Conservation (phyloP, 805 yeast genomes). For the Saturnispora serradocipensis region DNA sequence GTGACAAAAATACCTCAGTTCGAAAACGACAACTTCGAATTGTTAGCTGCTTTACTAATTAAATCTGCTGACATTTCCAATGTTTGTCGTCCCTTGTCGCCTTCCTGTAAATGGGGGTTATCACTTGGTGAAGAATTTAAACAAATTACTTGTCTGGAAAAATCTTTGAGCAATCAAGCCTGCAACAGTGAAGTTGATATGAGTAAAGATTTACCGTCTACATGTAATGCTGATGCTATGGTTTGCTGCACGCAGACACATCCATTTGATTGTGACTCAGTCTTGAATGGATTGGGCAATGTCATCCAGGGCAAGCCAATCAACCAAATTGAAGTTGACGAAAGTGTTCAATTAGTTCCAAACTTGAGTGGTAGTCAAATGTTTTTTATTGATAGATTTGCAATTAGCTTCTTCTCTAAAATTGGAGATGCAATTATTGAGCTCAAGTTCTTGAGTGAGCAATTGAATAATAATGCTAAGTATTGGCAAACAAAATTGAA, state of each 20-base stretch:
- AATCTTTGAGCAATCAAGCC: conserved; percentile 1
- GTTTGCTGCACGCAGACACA: not conserved
- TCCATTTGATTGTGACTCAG: conserved; percentile 2
- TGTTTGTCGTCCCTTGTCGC: conserved; percentile 69
- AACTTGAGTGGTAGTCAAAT: conserved; percentile 61
- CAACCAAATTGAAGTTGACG: conserved; percentile 28
- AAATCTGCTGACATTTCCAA: conserved; percentile 96
- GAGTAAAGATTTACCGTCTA: not conserved
- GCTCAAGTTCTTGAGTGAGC: conserved; percentile 44
- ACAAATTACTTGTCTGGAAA: conserved; percentile 51
- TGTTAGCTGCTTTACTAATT: conserved; percentile 60
- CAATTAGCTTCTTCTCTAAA: conserved; percentile 62
- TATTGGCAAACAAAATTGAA: conserved; percentile 38
- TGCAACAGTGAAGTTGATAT: not conserved
- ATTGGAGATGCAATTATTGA: conserved; percentile 55
- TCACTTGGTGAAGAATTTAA: conserved; percentile 69
- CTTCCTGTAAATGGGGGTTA: conserved; percentile 81
- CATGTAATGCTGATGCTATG: conserved; percentile 31
- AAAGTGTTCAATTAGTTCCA: conserved; percentile 39
- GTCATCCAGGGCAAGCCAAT: conserved; percentile 8
- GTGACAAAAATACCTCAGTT: conserved; percentile 40
- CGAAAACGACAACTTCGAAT: conserved; percentile 20
- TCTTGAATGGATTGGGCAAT: conserved; percentile 1
- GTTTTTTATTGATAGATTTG: conserved; percentile 77
- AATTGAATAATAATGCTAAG: conserved; percentile 42